Base-by-base conservation (phyloP, 768 basidiomycete genomes). In the Phanerochaete carnosa region DNA sequence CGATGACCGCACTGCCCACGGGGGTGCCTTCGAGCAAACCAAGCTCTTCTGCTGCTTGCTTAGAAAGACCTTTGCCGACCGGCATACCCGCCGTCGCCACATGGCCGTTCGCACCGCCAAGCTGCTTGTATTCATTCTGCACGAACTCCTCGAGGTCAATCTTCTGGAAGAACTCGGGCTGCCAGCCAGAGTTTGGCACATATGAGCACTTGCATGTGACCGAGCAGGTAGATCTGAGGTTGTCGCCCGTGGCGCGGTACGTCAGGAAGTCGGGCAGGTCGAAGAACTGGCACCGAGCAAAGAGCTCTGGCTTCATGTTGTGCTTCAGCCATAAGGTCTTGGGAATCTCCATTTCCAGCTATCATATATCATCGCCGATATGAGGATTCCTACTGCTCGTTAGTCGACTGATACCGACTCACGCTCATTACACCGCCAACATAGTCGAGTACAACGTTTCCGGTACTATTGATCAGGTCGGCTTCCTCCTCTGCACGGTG, bases 321-420 rank as follows among this genome's bases (percentile, higher is more conserved):
- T 85, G 88, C 74, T 95, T 98, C 45, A 98, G 82, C 97, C 97
- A 98, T 29, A 98, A 85, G 30, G 95, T 89, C 74, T 98, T 98
- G 0, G 96, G 96, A 46, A 98, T 86, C 75, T 98, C 96, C 97
- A 98, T 98, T 74, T 98, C 95, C 45, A 98, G 83, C 92, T 97
- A 45, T 43, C 29, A 22, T 30, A 1, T 1, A 51, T 23, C 22
- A 35, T 22, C 22, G 37, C 47, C n/a, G 22, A 26, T 15, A 30
- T 52, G 32, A n/a, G 56, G 35, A 45, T 8, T 45, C 22, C 11
- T 12, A 9, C 39, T 11, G 39, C 39, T 43, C 23, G 52, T 11
- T 35, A 13, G 39, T 5, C 16, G 59, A 46, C 22, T 22, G 52
- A 16, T 54, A 26, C 19, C 37, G 79, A 68, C 76, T 51, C 76